These are phyloP conservation scores for Colletotrichum sp. DNA, from an alignment of 2,329 filamentous ascomycete species.

Conservation along the genomic window DNA sequence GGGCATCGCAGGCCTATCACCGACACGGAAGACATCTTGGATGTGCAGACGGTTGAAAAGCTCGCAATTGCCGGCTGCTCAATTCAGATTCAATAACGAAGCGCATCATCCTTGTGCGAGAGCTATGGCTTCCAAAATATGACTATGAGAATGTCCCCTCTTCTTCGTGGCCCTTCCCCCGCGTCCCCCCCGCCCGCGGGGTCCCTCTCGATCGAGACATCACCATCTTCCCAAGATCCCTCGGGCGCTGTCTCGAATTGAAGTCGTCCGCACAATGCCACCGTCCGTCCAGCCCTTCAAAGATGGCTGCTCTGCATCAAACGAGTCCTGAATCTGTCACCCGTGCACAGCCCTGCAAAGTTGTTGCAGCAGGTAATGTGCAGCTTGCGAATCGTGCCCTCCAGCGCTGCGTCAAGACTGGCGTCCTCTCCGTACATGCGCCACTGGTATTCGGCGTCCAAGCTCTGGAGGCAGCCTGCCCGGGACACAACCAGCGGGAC, in stretches of 20 bases:
- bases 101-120: background rate
- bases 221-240: background rate
- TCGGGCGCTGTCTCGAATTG: background rate
- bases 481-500: background rate
- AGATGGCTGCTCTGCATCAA: background rate
- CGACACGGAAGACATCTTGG: background rate
- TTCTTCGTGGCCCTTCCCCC: too few species aligned
- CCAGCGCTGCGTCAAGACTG: background rate
- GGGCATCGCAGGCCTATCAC: background rate
- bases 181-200: background rate
- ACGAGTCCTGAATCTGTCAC: background rate
- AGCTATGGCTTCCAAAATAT: background rate
- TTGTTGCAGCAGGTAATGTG: background rate
- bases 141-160: background rate
- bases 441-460: background rate
- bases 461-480: background rate
- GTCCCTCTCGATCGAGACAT: background rate
- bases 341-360: background rate
- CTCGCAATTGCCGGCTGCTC: background rate
- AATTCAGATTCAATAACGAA: background rate
- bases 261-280: background rate
- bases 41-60: background rate
- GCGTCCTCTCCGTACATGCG: background rate
- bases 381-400: background rate
- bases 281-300: background rate